Evolutionary conservation across 2,329 filamentous ascomycete species (phyloP).

Genomic region (Penicillium sp.): DNA sequence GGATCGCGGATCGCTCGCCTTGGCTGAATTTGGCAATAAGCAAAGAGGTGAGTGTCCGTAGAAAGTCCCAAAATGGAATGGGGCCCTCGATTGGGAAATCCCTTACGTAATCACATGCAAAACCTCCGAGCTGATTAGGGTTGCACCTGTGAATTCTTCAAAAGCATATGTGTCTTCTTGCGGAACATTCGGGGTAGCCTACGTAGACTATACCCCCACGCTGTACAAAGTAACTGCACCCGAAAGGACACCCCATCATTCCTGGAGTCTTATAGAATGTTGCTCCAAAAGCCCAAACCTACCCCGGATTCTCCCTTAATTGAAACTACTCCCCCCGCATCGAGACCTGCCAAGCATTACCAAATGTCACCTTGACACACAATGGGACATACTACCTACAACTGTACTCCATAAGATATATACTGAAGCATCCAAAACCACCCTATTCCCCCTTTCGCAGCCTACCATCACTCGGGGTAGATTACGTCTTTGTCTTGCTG

Average conservation of each 20-base stretch:
- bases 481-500: background rate
- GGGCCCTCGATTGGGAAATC: background rate
- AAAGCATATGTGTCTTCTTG: background rate
- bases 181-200: background rate
- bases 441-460: background rate
- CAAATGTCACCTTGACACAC: conserved; percentile 2
- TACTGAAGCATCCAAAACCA: background rate
- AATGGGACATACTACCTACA: background rate
- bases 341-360: conserved; percentile 6
- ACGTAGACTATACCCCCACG: background rate
- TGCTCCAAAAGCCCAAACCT: conserved; percentile 3
- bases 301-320: conserved; percentile 7
- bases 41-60: background rate
- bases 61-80: background rate
- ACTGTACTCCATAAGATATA: background rate
- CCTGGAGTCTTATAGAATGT: conserved; percentile 3
- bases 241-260: background rate
- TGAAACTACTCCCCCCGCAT: conserved; percentile 5
- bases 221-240: background rate
- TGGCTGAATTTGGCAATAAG: conserved; percentile 9
- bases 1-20: conserved; percentile 26
- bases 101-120: conserved; percentile 9
- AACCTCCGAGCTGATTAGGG: background rate
- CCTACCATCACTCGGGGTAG: no score
- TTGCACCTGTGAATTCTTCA: conserved; percentile 3